phyloP scores from a whole-genome alignment of 768 basidiomycete species.

The Termitomyces sp. region DNA sequence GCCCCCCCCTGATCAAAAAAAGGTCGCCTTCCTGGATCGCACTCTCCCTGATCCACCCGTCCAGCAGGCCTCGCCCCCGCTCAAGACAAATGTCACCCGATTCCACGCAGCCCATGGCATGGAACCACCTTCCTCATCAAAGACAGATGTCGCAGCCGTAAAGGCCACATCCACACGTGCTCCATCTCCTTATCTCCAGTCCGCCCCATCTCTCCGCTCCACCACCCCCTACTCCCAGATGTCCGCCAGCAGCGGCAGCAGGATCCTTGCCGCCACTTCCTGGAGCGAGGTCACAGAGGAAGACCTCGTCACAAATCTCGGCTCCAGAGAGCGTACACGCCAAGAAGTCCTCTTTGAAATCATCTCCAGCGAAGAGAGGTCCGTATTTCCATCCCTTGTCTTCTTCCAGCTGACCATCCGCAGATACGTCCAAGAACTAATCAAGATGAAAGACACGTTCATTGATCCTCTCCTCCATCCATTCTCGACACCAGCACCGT shows the following conservation, averaged over 20 bases:
- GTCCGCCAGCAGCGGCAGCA: conserved; percentile 62
- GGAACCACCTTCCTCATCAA: conserved; percentile 64
- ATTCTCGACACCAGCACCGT: conserved; percentile 45
- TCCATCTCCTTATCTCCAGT: conserved; percentile 56
- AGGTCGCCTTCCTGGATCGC: conserved; percentile 79
- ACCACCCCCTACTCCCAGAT: conserved; percentile 80
- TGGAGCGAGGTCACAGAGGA: conserved; percentile 97
- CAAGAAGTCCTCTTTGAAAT: conserved; percentile 98
- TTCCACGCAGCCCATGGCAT: conserved; percentile 74
- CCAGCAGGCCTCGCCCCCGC: conserved; percentile 26
- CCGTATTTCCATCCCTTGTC: conserved; percentile 18
- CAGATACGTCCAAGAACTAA: conserved; percentile 90
- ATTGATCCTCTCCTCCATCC: conserved; percentile 89
- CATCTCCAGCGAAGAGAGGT: conserved; percentile 94
- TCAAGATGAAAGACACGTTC: conserved; percentile 92
- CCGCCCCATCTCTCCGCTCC: conserved; percentile 71
- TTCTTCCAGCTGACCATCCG: conserved; percentile 4
- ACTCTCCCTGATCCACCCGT: conserved; percentile 40
- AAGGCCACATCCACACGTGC: conserved; percentile 62
- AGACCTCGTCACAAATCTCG: conserved; percentile 88
- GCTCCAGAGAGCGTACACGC: conserved; percentile 90
- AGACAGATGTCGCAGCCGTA: conserved; percentile 50
- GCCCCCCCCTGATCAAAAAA: conserved; percentile 59
- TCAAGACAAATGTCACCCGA: conserved; percentile 72
- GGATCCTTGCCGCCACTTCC: conserved; percentile 72